Base-by-base conservation (phyloP, 2,329 filamentous ascomycete species). In the Colletotrichum sansevieriae region DNA sequence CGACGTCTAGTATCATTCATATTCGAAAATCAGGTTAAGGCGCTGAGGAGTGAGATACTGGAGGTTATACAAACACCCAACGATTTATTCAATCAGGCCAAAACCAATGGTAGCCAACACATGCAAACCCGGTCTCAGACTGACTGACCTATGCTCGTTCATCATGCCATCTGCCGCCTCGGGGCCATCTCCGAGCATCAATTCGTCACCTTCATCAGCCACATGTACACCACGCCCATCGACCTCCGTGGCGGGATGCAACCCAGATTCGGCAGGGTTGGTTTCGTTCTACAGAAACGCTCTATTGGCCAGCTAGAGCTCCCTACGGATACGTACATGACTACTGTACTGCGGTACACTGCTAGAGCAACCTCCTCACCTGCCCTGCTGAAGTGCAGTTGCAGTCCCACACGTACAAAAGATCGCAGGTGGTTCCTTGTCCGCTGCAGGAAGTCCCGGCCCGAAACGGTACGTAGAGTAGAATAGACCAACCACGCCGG, bases 351-450 rank as follows among this genome's bases (percentile, higher is more conserved):
- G 18, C 18, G 18, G 18, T 18, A 18, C 18, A 18, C 18, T 18
- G 2, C 18, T 18, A 18, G 44, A 20, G n/a, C 20, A 20, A 29
- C 39, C 11, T 3, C 33, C 44, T 18, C 18, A 18, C 58, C 58
- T 52, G 58, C 35, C 37, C 18, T 18, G 18, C 18, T 18, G 18
- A 18, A 18, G 18, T 18, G 18, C 18, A 22, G 22, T 22, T 35
- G 11, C 12, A 54, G 33, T 65, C 55, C 61, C 52, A 55, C 61
- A 29, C 4, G 22, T 22, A 22, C 3, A 22, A 22, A 6, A n/a
- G 47, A 18, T 49, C 61, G 49, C 55, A 20, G 55, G 47, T 49
- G 47, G 41, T 65, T 54, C 44, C 63, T 43, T 57, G 49, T 57
- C 49, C n/a, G 29, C 41, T 61, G 57, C 51, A 70, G 37, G 35